Base-by-base conservation (phyloP, 2,329 filamentous ascomycete species). In the Xylariaceae sp. region DNA sequence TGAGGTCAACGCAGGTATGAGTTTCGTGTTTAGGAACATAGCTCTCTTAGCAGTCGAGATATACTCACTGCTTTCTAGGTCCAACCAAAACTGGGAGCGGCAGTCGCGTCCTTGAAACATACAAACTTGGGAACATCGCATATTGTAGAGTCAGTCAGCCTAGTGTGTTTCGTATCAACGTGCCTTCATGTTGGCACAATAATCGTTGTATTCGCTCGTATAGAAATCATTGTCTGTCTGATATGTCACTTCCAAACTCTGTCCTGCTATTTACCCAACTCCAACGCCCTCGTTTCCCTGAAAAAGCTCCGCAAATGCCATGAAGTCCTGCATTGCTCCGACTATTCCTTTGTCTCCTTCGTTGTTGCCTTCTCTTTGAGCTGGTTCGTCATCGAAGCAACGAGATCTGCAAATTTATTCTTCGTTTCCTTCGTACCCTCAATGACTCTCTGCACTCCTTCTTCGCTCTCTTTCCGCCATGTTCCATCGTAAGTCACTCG, bases 321-420 rank as follows among this genome's bases (percentile, higher is more conserved):
- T 38, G 34, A 38, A 38, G 34, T 38, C 3, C 34, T 38, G 22
- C 34, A 38, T 9, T 33, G 11, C 31, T 2, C 9, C 36, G 42
- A 28, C 17, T 14, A 42, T 17, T 54, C 50, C 18, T 31, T 45
- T 31, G 40, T 12, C 38, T 51, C 48, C 36, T 39, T 55, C 22
- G 48, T 38, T 36, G 51, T 43, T 17, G 46, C 57, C 46, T 45
- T 58, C 38, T 48, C 60, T 46, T 62, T 62, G 31, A 50, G 31
- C 22, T 60, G 60, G 42, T 63, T 61, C n/a, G 66, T 64, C 48
- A 63, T 54, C 31, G 62, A 60, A 10, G 58, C 53, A 11, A 70
- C 66, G 13, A 70, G 42, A 42, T 70, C 63, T 2, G 67, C 67
- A 33, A 71, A 66, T 41, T 48, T 64, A 18, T 61, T 56, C 1